These are phyloP conservation scores for Rhodomyrtus tomentosa DNA, from an alignment of 345 rosid species.

Conservation along the genomic window DNA sequence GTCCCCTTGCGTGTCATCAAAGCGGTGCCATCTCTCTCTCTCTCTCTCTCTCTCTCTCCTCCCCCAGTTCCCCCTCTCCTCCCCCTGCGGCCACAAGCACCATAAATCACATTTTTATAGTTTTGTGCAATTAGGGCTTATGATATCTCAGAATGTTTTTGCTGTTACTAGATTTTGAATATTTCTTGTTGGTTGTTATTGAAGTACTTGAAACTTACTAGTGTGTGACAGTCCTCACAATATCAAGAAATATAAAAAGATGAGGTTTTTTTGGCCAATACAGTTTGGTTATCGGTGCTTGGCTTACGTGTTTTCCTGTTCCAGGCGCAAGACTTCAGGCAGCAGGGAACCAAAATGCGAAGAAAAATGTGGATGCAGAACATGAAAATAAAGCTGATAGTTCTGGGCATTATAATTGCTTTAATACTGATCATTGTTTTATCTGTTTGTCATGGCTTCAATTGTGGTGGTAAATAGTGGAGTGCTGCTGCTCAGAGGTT, in stretches of 20 bases:
- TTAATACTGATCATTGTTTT: slow-evolving; percentile 53
- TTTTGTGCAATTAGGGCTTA: not conserved
- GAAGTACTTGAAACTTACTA: not conserved
- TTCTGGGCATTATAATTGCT: slow-evolving; percentile 41
- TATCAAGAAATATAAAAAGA: not conserved
- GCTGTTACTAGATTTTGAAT: not conserved
- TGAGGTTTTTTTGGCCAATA: not conserved
- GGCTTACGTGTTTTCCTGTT: not conserved
- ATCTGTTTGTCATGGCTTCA: slow-evolving; percentile 48
- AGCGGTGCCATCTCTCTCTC: too few species aligned
- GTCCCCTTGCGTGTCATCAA: not conserved
- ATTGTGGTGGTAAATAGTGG: slow-evolving; percentile 17
- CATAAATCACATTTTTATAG: not conserved
- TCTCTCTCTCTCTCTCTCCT: not conserved
- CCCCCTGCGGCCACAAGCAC: too few species aligned
- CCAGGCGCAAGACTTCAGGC: slow-evolving; percentile 75
- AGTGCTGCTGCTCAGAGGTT: not conserved
- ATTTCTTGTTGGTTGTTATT: not conserved
- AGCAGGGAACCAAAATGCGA: slow-evolving; percentile 55
- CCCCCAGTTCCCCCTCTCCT: not conserved
- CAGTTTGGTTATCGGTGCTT: not conserved
- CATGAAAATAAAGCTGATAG: slow-evolving; percentile 75
- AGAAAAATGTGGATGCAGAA: slow-evolving; percentile 75
- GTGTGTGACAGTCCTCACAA: not conserved
- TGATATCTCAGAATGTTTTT: not conserved